phyloP scores from a whole-genome alignment of 257 asterid genomes.

The Solanum peruvianum region DNA sequence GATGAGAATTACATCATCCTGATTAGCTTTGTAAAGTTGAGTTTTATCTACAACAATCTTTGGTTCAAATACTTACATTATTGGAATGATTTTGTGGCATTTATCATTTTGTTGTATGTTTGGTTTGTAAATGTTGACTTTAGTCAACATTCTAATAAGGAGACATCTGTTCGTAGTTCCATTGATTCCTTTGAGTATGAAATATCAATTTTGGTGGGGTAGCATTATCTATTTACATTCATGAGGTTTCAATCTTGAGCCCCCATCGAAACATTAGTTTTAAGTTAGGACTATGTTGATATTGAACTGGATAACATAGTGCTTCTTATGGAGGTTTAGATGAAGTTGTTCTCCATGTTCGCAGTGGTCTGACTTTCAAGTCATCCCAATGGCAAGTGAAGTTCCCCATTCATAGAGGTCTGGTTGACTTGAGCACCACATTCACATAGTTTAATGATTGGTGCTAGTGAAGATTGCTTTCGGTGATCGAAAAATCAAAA shows the following conservation, averaged over 20 bases:
- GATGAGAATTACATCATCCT: background rate
- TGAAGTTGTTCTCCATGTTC: background rate
- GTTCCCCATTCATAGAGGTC: background rate
- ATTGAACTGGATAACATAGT: background rate
- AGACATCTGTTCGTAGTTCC: background rate
- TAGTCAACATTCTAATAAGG: background rate
- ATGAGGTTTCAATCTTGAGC: background rate
- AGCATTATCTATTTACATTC: background rate
- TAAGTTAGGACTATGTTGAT: background rate
- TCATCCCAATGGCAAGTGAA: background rate
- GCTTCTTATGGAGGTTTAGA: background rate
- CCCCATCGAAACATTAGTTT: background rate
- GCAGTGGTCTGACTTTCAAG: background rate
- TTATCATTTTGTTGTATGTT: background rate
- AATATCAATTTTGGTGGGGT: background rate
- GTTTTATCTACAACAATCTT: background rate
- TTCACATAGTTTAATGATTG: background rate
- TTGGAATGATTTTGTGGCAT: background rate
- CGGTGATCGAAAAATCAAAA: too few relatives aligned
- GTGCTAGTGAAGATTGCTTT: too few relatives aligned
- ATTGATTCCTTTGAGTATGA: background rate
- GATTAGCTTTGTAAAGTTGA: background rate
- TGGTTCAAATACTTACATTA: background rate
- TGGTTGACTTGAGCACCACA: background rate
- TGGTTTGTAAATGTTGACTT: background rate